These are phyloP conservation scores for Neurospora sp. DNA, from an alignment of 495 filamentous ascomycete genomes.

Conservation along the genomic window DNA sequence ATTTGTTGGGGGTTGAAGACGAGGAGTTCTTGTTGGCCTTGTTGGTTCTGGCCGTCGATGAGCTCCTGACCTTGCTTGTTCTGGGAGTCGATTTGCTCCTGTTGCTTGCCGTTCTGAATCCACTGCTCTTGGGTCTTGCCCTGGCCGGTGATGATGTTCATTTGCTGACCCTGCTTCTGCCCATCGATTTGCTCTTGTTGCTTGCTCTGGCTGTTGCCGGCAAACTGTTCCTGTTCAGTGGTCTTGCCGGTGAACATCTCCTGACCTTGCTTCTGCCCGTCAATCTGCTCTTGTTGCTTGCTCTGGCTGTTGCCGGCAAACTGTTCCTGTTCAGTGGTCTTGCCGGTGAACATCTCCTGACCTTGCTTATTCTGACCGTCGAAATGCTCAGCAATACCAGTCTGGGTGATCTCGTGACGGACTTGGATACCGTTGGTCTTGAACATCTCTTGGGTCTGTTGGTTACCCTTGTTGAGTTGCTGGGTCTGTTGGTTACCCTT, in stretches of 20 bases:
- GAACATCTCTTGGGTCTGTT: background rate
- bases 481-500: background rate
- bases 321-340: background rate
- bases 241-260: background rate
- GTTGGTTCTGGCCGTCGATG: background rate
- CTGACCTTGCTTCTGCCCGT: background rate
- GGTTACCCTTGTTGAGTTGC: background rate
- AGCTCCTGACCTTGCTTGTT: background rate
- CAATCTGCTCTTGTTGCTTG: background rate
- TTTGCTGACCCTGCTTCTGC: background rate
- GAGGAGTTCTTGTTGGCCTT: background rate
- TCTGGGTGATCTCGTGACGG: background rate
- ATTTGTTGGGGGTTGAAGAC: background rate
- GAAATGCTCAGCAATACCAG: background rate
- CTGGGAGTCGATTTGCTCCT: background rate
- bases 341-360: background rate
- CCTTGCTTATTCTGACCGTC: background rate
- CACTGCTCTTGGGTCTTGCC: background rate
- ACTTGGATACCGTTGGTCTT: background rate
- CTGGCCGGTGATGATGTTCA: background rate
- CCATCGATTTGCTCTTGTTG: background rate
- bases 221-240: background rate
- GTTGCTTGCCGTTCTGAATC: background rate
- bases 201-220: background rate
- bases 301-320: background rate